Evolutionary conservation across 2,329 filamentous ascomycete genomes (phyloP).

Genomic region (Fusarium poae): DNA sequence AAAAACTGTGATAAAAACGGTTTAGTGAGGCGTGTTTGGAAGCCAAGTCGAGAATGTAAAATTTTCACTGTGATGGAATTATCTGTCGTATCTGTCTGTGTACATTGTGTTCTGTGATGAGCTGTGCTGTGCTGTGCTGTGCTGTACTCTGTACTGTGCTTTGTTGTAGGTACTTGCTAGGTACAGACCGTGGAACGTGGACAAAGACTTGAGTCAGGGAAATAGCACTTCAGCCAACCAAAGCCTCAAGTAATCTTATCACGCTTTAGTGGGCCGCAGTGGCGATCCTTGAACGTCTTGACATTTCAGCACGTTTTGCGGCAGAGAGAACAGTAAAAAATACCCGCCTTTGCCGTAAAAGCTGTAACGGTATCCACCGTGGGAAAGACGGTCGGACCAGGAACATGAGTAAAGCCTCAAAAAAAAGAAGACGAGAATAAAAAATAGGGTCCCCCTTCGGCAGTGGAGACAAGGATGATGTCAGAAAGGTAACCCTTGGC

Average conservation of each 20-base stretch:
- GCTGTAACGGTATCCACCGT: slow-evolving; percentile 37
- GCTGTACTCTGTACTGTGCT: too few species aligned
- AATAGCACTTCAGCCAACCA: slow-evolving; percentile 29
- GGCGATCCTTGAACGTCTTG: slow-evolving; percentile 31
- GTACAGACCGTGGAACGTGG: slow-evolving; percentile 36
- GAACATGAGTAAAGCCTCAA: neutral
- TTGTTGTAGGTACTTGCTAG: slow-evolving; percentile 11
- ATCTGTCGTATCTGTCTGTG: neutral
- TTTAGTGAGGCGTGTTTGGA: neutral
- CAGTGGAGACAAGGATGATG: slow-evolving; percentile 42
- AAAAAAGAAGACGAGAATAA: neutral
- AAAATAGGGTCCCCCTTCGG: slow-evolving; percentile 22
- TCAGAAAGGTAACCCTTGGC: slow-evolving; percentile 35
- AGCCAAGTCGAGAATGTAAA: slow-evolving; percentile 20
- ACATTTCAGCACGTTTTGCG: slow-evolving; percentile 15
- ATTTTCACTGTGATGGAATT: slow-evolving; percentile 29
- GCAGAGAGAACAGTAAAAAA: neutral
- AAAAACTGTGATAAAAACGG: slow-evolving; percentile 13
- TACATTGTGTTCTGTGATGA: neutral
- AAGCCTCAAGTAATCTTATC: slow-evolving; percentile 35
- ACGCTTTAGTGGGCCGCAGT: slow-evolving; percentile 28
- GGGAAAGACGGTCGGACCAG: slow-evolving; percentile 30
- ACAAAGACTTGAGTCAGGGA: slow-evolving; percentile 38
- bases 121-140: too few species aligned
- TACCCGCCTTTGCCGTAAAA: slow-evolving; percentile 41